phyloP scores from a whole-genome alignment of 345 rosid genomes.

The Boechera stricta region DNA sequence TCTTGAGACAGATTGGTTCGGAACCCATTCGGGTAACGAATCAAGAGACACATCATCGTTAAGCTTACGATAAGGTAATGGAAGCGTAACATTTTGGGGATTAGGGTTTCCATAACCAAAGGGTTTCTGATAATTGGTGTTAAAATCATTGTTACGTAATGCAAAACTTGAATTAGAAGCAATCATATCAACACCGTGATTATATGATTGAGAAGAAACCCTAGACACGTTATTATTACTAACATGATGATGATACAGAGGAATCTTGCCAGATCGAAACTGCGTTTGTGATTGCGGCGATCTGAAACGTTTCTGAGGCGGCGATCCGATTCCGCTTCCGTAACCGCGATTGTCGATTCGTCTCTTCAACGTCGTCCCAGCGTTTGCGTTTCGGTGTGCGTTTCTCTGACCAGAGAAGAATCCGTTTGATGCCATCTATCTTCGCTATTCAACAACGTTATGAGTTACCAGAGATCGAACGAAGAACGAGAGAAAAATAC shows the following conservation, averaged over 20 bases:
- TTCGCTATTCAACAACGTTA: background rate
- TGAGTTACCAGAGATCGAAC: background rate
- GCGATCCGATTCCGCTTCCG: conserved; percentile 9
- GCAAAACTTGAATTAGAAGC: conserved; percentile 32
- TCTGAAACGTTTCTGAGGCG: conserved; percentile 40
- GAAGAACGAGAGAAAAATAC: background rate
- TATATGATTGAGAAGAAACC: conserved; percentile 36
- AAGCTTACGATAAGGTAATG: conserved; percentile 36
- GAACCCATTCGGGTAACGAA: conserved; percentile 42
- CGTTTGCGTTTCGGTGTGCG: conserved; percentile 5
- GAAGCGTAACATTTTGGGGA: conserved; percentile 37
- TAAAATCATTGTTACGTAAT: conserved; percentile 28
- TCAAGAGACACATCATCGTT: conserved; percentile 23
- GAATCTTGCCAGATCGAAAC: conserved; percentile 1
- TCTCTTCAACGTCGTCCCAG: conserved; percentile 38
- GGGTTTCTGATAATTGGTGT: conserved; percentile 19
- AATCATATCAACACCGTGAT: conserved; percentile 35
- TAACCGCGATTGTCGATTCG: conserved; percentile 15
- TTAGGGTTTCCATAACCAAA: conserved; percentile 24
- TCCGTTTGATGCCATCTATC: conserved; percentile 34
- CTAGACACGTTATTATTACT: conserved; percentile 41
- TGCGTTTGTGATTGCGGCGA: conserved; percentile 2
- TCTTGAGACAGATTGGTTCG: conserved; percentile 3
- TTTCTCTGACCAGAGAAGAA: conserved; percentile 24
- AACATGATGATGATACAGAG: conserved; percentile 33